These are phyloP conservation scores for Penicillium sp. DNA, from an alignment of 2,329 filamentous ascomycete species.

Conservation along the genomic window DNA sequence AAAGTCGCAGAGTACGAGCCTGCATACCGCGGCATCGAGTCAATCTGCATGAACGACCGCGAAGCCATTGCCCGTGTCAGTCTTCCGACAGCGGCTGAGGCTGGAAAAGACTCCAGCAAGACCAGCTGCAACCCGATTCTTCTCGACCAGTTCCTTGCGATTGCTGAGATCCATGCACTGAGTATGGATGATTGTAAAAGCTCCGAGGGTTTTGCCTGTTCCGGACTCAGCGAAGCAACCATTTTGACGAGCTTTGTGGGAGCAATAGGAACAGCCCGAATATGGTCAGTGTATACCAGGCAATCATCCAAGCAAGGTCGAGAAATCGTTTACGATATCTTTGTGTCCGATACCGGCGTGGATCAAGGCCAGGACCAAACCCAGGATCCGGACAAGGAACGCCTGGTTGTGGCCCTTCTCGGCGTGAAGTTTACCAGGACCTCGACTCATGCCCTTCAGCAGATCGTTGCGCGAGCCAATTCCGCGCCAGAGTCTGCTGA, in stretches of 20 bases:
- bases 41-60: constrained; percentile 1
- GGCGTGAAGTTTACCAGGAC: constrained; percentile 1
- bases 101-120: not conserved
- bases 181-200: constrained; percentile 1
- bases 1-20: constrained; percentile 4
- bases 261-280: not conserved
- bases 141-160: constrained; percentile 1
- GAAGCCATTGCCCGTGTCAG: not conserved
- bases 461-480: not conserved
- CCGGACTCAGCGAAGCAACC: not conserved
- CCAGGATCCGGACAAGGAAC: not conserved
- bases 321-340: constrained; percentile 6
- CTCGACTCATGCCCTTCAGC: not conserved
- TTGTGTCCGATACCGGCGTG: not conserved
- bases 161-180: constrained; percentile 10
- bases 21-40: constrained; percentile 5
- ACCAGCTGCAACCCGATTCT: not conserved
- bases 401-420: not conserved
- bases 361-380: no score
- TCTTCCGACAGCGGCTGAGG: not conserved
- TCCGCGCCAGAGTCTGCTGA: not conserved
- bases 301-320: not conserved
- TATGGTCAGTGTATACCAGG: constrained; percentile 1
- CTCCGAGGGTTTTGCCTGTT: constrained; percentile 4
- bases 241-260: not conserved